Conservation (phyloP, 345 rosid species). For the Toxicodendron radicans region DNA sequence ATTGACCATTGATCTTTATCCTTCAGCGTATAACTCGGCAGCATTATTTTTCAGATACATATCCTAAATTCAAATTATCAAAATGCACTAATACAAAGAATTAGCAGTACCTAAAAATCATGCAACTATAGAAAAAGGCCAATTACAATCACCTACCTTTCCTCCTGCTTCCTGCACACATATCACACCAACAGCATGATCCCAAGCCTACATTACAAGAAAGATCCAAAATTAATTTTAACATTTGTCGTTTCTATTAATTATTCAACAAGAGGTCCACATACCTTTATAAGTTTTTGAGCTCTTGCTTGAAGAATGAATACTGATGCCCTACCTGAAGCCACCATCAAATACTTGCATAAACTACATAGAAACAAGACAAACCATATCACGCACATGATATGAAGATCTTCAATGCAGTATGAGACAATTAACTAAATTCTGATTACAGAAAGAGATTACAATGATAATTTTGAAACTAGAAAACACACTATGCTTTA, state of each 20-base stretch:
- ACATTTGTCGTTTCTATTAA: not conserved
- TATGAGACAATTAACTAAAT: not conserved
- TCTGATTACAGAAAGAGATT: not conserved
- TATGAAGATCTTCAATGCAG: not conserved
- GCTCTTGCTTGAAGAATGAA: constrained; percentile 44
- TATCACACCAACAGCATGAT: constrained; percentile 90
- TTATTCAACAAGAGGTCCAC: constrained; percentile 1
- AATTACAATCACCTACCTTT: constrained; percentile 46
- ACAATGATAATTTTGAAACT: not conserved
- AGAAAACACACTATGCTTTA: not conserved
- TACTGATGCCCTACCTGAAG: constrained; percentile 67
- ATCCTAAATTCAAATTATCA: not conserved
- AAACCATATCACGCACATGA: constrained; percentile 19
- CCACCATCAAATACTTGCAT: constrained; percentile 77
- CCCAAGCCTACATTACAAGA: constrained; percentile 65
- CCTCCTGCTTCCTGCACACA: constrained; percentile 95
- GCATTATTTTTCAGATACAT: not conserved
- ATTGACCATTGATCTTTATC: not conserved
- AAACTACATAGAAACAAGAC: constrained; percentile 43
- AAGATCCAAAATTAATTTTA: constrained; percentile 14
- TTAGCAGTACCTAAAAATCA: not conserved
- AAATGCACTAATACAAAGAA: not conserved
- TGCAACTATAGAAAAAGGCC: not conserved
- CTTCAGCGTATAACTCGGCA: not conserved
- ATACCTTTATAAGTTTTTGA: constrained; percentile 50